Base-by-base conservation (phyloP, 495 filamentous ascomycete genomes). In the Aspergillus saccharolyticus region DNA sequence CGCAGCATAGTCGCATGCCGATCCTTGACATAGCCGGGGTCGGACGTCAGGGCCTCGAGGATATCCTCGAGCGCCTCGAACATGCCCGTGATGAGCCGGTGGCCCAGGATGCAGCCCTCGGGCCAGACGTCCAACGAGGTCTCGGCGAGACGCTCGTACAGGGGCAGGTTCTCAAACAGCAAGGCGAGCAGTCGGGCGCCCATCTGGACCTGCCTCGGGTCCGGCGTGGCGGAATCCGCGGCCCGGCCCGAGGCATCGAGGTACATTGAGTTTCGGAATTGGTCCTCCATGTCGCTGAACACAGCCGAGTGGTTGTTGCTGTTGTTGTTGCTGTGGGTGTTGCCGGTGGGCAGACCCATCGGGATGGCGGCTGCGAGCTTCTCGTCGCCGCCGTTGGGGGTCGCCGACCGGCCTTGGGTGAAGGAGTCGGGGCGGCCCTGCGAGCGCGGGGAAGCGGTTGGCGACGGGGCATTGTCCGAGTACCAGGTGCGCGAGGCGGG, bases 41-140 rank as follows among this genome's bases (percentile, higher is more conserved):
- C 21, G 12, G 22, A 42, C 17, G 42, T 53, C 30, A 42, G 33
- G n/a, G 42, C 33, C 0, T 15, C 30, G 16, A 39, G 30, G 21
- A 53, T 16, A 20, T 42, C 30, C 16, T 53, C 51, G 22, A 50
- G 22, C 3, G 47, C 20, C 47, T 50, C 47, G 22, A 50, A 50
- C 20, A 50, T 50, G 24, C 47, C 47, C 20, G 30, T 42, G 18
- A 53, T 22, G 1, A 53, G 22, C 19, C 58, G 60, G 49, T 54
- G 53, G 22, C 62, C 68, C 19, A 68, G 46, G 16, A 58, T 48
- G 57, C 64, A 68, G 3, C 66, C 68, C 46, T 63, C 53, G 45
- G 58, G 47, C 47, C 47, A 68, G 12, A 63, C 45, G 8, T 63
- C 53, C 44, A 61, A 61, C 16, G 62, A 54, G 14, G 58, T 52